Evolutionary conservation across 768 basidiomycete genomes (phyloP), one percentile per base, ranked within the genome.

Genomic region (Lactarius sp.): DNA sequence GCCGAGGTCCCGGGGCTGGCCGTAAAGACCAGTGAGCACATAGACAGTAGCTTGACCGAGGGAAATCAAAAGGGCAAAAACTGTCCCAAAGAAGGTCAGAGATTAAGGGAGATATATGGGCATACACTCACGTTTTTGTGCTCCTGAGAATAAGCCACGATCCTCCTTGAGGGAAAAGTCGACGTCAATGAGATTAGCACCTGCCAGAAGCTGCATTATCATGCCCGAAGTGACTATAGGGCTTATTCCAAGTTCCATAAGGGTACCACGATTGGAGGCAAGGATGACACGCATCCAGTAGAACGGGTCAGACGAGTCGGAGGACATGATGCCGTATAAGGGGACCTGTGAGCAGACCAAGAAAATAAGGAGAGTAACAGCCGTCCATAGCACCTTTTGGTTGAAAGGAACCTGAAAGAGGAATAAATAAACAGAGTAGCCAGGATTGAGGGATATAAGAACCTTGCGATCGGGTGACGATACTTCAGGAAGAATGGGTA

Each of bases 201-300:
- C 97, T 18, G 96, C 94, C 66, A 99, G 83, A 50, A 99, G 87
- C 77, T 99, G 97, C 92, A 99, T 98, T 76, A 98, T 99, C 96
- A 98, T 98, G 71, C 97, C 97, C 56, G 90, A 92, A 10, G 97
- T 99, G 74, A 98, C 85, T 73, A 98, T 97, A 46, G 97, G 97
- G 34, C 87, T 95, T 70, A 98, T 98, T 64, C 97, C 96, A 65
- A 99, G 86, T 77, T 99, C 97, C 97, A 99, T 99, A 66, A 98
- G 87, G 1, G 97, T 98, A 67, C 97, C 97, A 64, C 96, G 85
- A 79, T 98, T 98, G 7, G 94, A 97, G 27, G 97, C 96, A 65
- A 99, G 85, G 78, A 99, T 98, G 79, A 96, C 96, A 77, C 96
- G 92, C 90, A 98, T 94, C 97, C 96, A 98, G 80, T 97, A 98